Evolutionary conservation across 805 yeast genomes (phyloP).

Genomic region (Cyberlindnera meyerae): DNA sequence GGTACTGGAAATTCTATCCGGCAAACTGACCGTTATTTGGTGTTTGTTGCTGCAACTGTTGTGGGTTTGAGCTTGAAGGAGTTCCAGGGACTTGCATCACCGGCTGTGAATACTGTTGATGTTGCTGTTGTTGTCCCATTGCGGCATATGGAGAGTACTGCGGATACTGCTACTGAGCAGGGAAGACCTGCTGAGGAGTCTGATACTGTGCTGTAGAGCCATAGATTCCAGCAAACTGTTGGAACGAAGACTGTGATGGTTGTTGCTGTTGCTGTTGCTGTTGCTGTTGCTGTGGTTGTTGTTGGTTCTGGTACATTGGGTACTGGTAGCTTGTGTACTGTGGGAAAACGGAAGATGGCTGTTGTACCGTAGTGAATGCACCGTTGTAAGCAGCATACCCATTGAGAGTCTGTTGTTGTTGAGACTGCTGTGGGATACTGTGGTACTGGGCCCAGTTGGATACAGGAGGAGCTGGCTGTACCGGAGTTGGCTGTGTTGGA

Average conservation of each 20-base stretch:
- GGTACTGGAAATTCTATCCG: constrained; percentile 9
- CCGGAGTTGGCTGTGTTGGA: too few relatives aligned
- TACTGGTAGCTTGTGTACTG: constrained; percentile 6
- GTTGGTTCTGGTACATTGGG: neutral
- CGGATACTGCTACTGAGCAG: neutral
- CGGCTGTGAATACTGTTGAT: constrained; percentile 1
- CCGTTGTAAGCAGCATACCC: constrained; percentile 1
- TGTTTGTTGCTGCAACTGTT: constrained; percentile 1
- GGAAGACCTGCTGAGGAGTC: constrained; percentile 1
- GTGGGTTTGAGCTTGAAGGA: neutral
- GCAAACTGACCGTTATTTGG: neutral
- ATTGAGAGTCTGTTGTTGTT: neutral
- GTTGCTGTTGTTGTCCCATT: constrained; percentile 2
- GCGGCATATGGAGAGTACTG: constrained; percentile 4
- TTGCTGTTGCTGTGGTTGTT: constrained; percentile 3
- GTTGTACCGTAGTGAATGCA: constrained; percentile 1
- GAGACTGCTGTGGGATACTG: neutral
- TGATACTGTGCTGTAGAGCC: constrained; percentile 1
- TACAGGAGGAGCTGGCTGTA: too few relatives aligned
- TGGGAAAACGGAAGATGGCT: constrained; percentile 4
- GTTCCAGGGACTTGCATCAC: neutral
- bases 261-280: neutral
- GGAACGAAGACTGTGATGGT: constrained; percentile 1
- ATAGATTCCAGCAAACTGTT: constrained; percentile 6
- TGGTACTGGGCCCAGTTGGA: too few relatives aligned